phyloP scores from a whole-genome alignment of 768 basidiomycete species.

The Brasilioporus rufonigricans region DNA sequence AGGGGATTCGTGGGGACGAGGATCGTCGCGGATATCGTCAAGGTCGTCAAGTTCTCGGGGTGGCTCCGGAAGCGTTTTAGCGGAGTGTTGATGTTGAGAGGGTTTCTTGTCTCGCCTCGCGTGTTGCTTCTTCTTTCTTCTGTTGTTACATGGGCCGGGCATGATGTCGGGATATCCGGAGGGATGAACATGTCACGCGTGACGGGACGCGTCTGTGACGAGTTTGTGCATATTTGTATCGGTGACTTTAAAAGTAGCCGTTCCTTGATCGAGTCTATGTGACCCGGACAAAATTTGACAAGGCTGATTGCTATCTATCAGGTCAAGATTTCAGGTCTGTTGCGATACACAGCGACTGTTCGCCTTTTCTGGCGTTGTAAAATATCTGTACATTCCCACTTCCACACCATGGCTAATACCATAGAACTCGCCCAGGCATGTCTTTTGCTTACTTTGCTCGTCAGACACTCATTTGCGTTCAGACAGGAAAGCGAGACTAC shows the following conservation, averaged over 20 bases:
- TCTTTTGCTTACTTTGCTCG: neutral
- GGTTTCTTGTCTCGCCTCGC: neutral
- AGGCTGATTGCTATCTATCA: slow-evolving; percentile 25
- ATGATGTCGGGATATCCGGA: slow-evolving; percentile 40
- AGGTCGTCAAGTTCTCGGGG: neutral
- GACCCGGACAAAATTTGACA: slow-evolving; percentile 18
- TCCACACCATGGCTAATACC: slow-evolving; percentile 53
- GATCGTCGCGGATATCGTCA: slow-evolving; percentile 8
- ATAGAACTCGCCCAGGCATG: slow-evolving; percentile 63
- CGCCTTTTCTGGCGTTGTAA: slow-evolving; percentile 35
- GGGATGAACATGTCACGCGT: slow-evolving; percentile 30
- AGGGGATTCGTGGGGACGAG: slow-evolving; percentile 1
- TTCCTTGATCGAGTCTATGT: slow-evolving; percentile 11
- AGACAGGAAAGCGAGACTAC: slow-evolving; percentile 95
- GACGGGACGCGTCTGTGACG: slow-evolving; percentile 33
- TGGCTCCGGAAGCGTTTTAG: neutral
- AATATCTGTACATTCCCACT: slow-evolving; percentile 22
- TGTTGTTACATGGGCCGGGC: slow-evolving; percentile 61
- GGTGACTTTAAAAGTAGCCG: slow-evolving; percentile 10
- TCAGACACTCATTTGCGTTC: slow-evolving; percentile 11
- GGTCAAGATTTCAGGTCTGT: slow-evolving; percentile 26
- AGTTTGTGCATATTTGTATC: slow-evolving; percentile 17
- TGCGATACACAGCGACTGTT: slow-evolving; percentile 17
- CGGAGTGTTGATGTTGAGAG: neutral
- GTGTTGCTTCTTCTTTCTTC: slow-evolving; percentile 33